Conservation (phyloP, 1,284 basidiomycete species). For the Tranzscheliella williamsii region DNA sequence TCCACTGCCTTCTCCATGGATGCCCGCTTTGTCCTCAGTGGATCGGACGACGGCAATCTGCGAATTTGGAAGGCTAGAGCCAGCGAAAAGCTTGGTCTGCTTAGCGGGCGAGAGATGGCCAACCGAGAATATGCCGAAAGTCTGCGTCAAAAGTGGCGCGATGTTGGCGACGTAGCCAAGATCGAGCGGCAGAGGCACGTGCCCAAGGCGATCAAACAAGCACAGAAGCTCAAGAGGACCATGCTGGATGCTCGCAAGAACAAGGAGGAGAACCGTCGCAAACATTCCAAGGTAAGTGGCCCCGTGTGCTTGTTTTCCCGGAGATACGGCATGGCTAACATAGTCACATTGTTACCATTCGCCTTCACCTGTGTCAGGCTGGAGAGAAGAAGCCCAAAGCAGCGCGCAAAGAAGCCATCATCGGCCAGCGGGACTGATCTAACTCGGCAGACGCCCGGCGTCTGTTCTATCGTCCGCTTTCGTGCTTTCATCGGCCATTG, state of each 20-base stretch:
- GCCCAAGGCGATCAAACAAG: constrained; percentile 86
- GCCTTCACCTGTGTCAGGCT: constrained; percentile 65
- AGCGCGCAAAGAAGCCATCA: constrained; percentile 71
- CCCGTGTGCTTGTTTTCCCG: neutral
- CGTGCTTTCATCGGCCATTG: no score
- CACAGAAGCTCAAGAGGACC: constrained; percentile 82
- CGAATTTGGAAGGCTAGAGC: constrained; percentile 95
- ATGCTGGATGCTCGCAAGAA: constrained; percentile 87
- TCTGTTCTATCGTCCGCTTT: no score
- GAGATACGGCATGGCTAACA: neutral
- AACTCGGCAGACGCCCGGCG: no score
- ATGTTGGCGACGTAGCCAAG: constrained; percentile 72
- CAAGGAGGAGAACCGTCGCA: constrained; percentile 88
- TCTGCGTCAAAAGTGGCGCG: constrained; percentile 84
- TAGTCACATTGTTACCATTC: neutral
- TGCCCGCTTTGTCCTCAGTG: constrained; percentile 87
- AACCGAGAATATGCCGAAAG: constrained; percentile 89
- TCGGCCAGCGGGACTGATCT: constrained; percentile 21
- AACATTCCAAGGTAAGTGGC: constrained; percentile 64
- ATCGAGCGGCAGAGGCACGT: constrained; percentile 82
- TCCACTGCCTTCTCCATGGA: constrained; percentile 74
- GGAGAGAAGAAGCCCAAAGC: constrained; percentile 87
- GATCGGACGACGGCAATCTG: constrained; percentile 95
- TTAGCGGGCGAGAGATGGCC: constrained; percentile 88
- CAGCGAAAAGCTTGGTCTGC: constrained; percentile 85